Evolutionary conservation across 371 early-diverging fungal genomes (phyloP), one percentile per base, ranked within the genome.

Genomic region (Globomyces sp.): DNA sequence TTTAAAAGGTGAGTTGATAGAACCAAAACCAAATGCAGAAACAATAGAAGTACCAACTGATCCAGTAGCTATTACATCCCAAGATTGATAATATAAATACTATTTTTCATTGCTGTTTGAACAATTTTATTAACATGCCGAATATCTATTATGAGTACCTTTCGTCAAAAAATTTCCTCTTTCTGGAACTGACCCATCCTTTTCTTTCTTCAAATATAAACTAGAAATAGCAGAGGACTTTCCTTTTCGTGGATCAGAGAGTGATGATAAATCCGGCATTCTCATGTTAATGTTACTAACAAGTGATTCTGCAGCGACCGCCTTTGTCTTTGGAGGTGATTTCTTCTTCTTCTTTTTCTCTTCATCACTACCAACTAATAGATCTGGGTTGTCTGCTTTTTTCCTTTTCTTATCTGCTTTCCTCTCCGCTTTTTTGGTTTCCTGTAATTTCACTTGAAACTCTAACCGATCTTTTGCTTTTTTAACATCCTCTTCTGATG

Each of bases 131-230:
- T 9, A 37, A 34, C 63, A 48, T 11, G 63, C 63, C 6, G 70
- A 69, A 66, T 87, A 89, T 2, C 89, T 82, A 66, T 80, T 89
- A 64, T 87, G 86, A n/a, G 89, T 89, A 0, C 88, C 89, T 72
- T 83, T 80, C 2, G 85, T 82, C 58, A 89, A 72, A 57, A 77
- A 89, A 50, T 85, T 89, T 47, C 79, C 77, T 62, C 74, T 70
- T 11, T 78, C 78, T 42, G 48, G n/a, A 34, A 39, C 42, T 44
- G 13, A 13, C 8, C 42, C 58, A 45, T 44, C 44, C 11, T 69
- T 72, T 57, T 75, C 69, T 10, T 58, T 58, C 58, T 57, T 69
- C 41, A 39, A 72, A 47, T 82, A 85, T 37, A 71, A 72, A 71
- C 85, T 87, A 39, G 88, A 73, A 50, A 82, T 80, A 68, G 83